Base-by-base conservation (phyloP, 2,329 filamentous ascomycete genomes). In the Rhytidhysteron rufulum region DNA sequence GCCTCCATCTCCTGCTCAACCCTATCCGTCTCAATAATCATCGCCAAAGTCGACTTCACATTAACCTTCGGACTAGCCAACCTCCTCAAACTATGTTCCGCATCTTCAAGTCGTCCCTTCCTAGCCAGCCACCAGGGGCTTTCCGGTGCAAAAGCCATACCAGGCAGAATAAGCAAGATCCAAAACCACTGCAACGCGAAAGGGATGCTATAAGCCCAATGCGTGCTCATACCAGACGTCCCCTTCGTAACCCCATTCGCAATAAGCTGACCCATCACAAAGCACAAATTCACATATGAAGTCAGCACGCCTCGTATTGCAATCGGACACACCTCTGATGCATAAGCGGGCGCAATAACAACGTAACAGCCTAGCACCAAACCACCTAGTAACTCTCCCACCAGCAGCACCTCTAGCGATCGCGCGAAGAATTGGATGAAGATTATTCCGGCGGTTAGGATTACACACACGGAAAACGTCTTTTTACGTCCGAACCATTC, bases 11-110 rank as follows among this genome's bases (percentile, higher is more conserved):
- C 65, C 34, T 63, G 58, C 60, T 94, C 88, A 7, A 91, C 70
- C 0, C 83, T 83, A 1, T 84, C 88, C 1, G 87, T 91, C 56
- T 90, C 85, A 2, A 86, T 79, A 83, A 94, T 93, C 86, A 93
- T 90, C 51, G 84, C 80, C 42, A 91, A 74, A 0, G 85, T 90
- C 1, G 59, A 70, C 27, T 62, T 58, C 11, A 66, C 60, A 29
- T 71, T 62, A 11, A 67, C 57, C 31, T 51, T 49, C 21, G 48
- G 43, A 53, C 71, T 80, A 9, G 80, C 84, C 20, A 87, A 66
- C 5, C 81, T 78, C 39, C 80, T 64, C 16, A 87, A 71, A 2
- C 82, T 70, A 22, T 69, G 64, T 66, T 84, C 84, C 16, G 83
- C 83, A 17, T 85, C 78, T 7, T 80, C 75, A 31, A 78, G 64